Evolutionary conservation across 495 filamentous ascomycete species (phyloP).

Genomic region (Neurospora sp.): DNA sequence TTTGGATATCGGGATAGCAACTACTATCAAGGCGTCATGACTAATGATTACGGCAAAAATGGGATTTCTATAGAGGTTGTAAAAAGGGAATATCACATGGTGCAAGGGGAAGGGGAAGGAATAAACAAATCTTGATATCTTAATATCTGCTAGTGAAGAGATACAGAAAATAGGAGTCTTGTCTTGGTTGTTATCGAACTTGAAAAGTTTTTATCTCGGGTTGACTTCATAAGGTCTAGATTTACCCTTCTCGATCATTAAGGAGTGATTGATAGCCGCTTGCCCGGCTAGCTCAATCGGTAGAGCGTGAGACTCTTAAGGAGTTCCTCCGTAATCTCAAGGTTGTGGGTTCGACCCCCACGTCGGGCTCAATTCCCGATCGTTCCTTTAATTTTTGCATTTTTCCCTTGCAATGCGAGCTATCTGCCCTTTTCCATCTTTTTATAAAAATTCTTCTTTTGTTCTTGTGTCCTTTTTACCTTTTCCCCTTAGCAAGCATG

Average conservation of each 20-base stretch:
- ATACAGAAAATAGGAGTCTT: background rate
- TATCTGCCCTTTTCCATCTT: background rate
- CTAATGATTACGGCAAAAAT: background rate
- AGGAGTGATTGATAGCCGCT: conserved; percentile 1
- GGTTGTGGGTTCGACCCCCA: background rate
- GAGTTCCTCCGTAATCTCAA: background rate
- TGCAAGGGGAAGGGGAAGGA: background rate
- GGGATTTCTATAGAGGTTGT: background rate
- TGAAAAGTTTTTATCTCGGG: accelerated
- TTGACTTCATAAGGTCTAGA: background rate
- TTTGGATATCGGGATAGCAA: background rate
- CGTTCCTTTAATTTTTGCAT: background rate
- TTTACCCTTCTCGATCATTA: background rate
- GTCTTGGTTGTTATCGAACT: background rate
- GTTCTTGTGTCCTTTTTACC: background rate
- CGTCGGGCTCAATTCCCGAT: background rate
- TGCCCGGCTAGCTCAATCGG: conserved; percentile 52
- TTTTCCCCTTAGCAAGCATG: background rate
- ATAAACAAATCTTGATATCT: background rate
- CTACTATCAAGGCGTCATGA: background rate
- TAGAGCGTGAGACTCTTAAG: conserved; percentile 68
- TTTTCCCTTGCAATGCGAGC: background rate
- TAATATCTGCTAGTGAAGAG: background rate
- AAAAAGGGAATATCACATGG: background rate
- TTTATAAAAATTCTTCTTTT: background rate